These are phyloP conservation scores for Trichoderma citrinoviride DNA, from an alignment of 2,329 filamentous ascomycete species.

Conservation along the genomic window DNA sequence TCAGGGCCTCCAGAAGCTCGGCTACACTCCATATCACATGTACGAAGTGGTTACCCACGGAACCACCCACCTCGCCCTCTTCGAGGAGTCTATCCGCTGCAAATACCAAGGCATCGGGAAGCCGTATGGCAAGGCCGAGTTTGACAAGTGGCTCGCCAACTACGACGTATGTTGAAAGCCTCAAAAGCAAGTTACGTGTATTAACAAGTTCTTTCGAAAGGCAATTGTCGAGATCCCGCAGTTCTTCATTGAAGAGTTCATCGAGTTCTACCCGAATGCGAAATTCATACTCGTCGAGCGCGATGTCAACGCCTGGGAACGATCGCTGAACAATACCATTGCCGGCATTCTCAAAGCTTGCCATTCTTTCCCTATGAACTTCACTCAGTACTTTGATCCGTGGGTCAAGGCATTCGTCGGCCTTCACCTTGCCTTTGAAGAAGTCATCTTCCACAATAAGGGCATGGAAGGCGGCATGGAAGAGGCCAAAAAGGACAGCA, in stretches of 20 bases:
- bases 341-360: neutral
- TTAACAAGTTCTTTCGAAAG: constrained; percentile 12
- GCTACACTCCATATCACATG: constrained; percentile 40
- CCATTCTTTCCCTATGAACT: constrained; percentile 29
- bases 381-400: constrained; percentile 30
- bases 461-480: constrained; percentile 11
- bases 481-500: neutral
- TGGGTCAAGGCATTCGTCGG: constrained; percentile 13
- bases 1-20: constrained; percentile 34
- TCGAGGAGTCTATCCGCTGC: constrained; percentile 33
- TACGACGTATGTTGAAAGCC: constrained; percentile 34
- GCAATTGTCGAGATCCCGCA: constrained; percentile 24
- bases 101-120: constrained; percentile 31
- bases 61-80: constrained; percentile 27
- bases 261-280: constrained; percentile 31
- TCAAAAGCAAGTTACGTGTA: neutral
- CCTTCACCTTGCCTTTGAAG: constrained; percentile 15
- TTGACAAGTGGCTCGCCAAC: constrained; percentile 41
- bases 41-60: constrained; percentile 31
- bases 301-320: constrained; percentile 35
- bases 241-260: constrained; percentile 32
- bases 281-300: constrained; percentile 39
- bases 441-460: constrained; percentile 16
- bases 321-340: constrained; percentile 30
- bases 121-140: constrained; percentile 37